A percentile compares a stretch with the other conserved stretches of the same genome.
Evolutionary conservation across 805 yeast species (phyloP).

Genomic region (Metschnikowia shivogae): DNA sequence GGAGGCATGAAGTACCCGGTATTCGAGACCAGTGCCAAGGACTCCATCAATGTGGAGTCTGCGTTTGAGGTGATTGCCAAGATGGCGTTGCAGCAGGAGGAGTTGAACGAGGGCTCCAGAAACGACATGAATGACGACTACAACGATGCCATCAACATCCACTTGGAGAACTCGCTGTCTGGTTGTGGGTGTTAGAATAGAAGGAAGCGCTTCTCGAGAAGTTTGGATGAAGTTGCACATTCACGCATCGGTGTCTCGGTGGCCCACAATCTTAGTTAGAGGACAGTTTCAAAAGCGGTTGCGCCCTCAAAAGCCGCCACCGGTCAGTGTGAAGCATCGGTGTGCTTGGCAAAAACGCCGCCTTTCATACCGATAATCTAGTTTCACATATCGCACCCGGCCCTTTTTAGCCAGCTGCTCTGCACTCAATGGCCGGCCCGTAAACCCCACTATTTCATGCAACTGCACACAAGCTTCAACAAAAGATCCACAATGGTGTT

Average conservation of each 20-base stretch:
- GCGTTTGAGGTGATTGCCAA: constrained; percentile 96
- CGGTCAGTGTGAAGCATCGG: too few species aligned
- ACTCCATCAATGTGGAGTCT: constrained; percentile 88
- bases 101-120: constrained; percentile 76
- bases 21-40: constrained; percentile 97
- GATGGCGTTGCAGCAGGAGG: constrained; percentile 93
- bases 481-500: constrained; percentile 27
- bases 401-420: too few species aligned
- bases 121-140: constrained; percentile 67
- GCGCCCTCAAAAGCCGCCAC: too few species aligned
- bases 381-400: too few species aligned
- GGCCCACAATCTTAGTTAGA: too few species aligned
- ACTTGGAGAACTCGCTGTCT: constrained; percentile 74
- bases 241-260: too few species aligned
- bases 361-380: too few species aligned
- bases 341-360: too few species aligned
- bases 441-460: constrained; percentile 15
- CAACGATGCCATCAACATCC: constrained; percentile 93
- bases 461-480: constrained; percentile 31
- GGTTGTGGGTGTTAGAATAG: constrained; percentile 68
- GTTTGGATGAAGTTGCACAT: too few species aligned
- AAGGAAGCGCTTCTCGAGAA: too few species aligned
- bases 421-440: too few species aligned
- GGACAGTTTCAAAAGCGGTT: too few species aligned
- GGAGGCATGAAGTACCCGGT: constrained; percentile 73